These are phyloP conservation scores for Lepidium didymum DNA, from an alignment of 345 rosid genomes.

Conservation along the genomic window DNA sequence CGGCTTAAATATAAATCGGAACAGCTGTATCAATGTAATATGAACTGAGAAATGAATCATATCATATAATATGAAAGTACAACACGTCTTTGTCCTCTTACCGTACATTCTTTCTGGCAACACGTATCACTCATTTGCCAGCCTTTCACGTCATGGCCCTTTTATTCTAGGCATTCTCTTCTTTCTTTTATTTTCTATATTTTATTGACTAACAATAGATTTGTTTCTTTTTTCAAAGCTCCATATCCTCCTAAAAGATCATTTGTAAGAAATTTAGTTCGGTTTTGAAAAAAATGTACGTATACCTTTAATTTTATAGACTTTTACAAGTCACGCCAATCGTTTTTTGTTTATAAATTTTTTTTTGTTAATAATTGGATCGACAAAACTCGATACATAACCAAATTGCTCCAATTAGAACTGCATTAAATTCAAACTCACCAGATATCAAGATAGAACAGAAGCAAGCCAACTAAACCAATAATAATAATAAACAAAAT, in stretches of 20 bases:
- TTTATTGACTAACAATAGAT: background rate
- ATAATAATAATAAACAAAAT: too few species aligned
- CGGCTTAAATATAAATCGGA: slow-evolving; percentile 4
- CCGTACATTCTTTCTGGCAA: slow-evolving; percentile 29
- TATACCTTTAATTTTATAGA: background rate
- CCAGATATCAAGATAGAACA: too few species aligned
- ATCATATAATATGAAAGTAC: slow-evolving; percentile 23
- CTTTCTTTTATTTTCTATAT: background rate
- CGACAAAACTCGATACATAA: too few species aligned
- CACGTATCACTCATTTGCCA: slow-evolving; percentile 19
- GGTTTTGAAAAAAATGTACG: background rate
- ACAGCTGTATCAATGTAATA: slow-evolving; percentile 14
- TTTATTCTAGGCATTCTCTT: background rate
- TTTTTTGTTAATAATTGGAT: too few species aligned
- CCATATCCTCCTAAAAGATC: background rate
- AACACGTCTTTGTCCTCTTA: slow-evolving; percentile 31
- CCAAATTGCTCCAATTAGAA: too few species aligned
- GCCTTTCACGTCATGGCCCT: slow-evolving; percentile 6
- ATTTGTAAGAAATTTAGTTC: too few species aligned
- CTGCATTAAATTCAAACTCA: too few species aligned
- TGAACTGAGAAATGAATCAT: background rate
- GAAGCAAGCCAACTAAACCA: too few species aligned
- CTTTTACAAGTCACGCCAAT: background rate
- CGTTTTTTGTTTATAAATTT: too few species aligned
- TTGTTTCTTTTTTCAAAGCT: background rate